phyloP scores from a whole-genome alignment of 2,329 filamentous ascomycete species.

The Penicillium sp. region DNA sequence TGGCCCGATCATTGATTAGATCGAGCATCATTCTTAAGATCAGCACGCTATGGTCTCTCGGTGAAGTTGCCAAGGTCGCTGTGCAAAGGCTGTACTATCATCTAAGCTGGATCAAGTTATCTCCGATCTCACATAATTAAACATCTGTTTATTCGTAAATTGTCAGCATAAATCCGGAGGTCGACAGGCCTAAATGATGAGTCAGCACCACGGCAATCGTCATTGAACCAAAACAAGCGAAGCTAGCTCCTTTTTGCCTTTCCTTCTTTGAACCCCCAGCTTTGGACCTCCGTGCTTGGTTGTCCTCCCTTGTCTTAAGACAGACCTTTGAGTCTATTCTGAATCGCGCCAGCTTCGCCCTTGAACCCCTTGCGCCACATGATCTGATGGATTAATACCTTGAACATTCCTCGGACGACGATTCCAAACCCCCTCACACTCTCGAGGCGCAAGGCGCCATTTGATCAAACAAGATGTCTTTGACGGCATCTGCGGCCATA shows the following conservation, averaged over 20 bases:
- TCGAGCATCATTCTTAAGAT: background rate
- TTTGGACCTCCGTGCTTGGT: background rate
- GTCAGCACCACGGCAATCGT: background rate
- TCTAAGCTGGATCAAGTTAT: background rate
- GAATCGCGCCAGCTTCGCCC: background rate
- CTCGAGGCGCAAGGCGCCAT: background rate
- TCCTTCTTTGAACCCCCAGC: background rate
- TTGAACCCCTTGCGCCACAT: constrained; percentile 3
- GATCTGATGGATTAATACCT: constrained; percentile 4
- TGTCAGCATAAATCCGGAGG: too few species aligned
- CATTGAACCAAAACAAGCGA: background rate
- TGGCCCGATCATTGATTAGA: background rate
- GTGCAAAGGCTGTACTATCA: background rate
- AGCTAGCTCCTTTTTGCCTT: background rate
- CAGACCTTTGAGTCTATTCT: background rate
- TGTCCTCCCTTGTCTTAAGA: background rate
- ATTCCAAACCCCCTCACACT: constrained; percentile 1
- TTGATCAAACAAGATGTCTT: constrained; percentile 27
- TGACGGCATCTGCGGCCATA: constrained; percentile 28
- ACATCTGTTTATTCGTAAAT: too few species aligned
- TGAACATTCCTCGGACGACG: constrained; percentile 5
- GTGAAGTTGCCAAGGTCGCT: background rate
- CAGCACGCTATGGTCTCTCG: background rate
- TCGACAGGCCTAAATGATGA: background rate
- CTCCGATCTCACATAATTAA: background rate